Evolutionary conservation across 1,284 basidiomycete genomes (phyloP).

Genomic region (Moesziomyces globuligerus): DNA sequence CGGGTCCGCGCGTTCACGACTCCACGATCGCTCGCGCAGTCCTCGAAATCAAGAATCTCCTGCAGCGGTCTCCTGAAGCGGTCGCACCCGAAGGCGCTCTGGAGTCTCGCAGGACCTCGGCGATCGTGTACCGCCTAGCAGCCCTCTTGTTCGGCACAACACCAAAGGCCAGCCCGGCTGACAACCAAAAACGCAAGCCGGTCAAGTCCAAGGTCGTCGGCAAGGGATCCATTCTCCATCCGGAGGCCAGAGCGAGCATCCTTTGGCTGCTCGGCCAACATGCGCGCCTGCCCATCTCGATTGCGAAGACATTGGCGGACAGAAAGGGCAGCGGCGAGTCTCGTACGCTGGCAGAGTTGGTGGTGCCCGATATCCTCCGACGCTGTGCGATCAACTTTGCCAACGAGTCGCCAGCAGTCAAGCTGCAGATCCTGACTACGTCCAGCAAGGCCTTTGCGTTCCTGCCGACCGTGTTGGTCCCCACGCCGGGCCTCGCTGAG

Average conservation of each 20-base stretch:
- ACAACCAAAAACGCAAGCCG: slow-evolving; percentile 21
- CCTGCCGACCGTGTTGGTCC: slow-evolving; percentile 17
- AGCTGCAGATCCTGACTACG: slow-evolving; percentile 57
- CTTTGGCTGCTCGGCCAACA: slow-evolving; percentile 65
- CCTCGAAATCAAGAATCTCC: slow-evolving; percentile 36
- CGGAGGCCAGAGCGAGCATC: slow-evolving; percentile 49
- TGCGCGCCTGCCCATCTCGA: slow-evolving; percentile 25
- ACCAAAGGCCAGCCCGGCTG: slow-evolving; percentile 5
- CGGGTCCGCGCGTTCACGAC: slow-evolving; percentile 18
- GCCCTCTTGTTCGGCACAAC: slow-evolving; percentile 49
- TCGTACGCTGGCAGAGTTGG: slow-evolving; percentile 51
- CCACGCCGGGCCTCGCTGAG: slow-evolving; percentile 5
- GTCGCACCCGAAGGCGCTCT: not conserved
- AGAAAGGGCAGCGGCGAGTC: not conserved
- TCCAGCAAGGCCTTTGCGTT: slow-evolving; percentile 56
- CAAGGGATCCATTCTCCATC: slow-evolving; percentile 46
- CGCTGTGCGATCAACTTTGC: slow-evolving; percentile 58
- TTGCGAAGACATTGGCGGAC: slow-evolving; percentile 2
- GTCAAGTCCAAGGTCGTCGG: slow-evolving; percentile 43
- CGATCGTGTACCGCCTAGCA: slow-evolving; percentile 49
- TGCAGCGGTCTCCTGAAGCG: slow-evolving; percentile 16
- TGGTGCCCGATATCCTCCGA: slow-evolving; percentile 61
- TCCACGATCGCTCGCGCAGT: slow-evolving; percentile 32
- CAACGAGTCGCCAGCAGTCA: slow-evolving; percentile 49
- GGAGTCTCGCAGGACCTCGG: slow-evolving; percentile 21